Evolutionary conservation across 2,329 filamentous ascomycete species (phyloP).

Genomic region (Cordyceps tenuipes): DNA sequence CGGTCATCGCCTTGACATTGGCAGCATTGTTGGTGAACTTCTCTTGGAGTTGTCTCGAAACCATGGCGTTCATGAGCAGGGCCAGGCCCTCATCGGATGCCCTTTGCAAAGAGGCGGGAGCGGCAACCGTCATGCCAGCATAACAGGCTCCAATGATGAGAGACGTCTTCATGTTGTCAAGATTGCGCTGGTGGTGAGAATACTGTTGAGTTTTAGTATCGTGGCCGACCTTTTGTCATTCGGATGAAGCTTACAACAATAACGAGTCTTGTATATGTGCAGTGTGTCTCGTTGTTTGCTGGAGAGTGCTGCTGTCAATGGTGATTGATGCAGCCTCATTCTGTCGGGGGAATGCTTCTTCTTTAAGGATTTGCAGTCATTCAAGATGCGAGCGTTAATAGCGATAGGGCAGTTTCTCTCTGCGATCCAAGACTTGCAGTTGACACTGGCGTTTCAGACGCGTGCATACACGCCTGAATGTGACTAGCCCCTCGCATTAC

Average conservation of each 20-base stretch:
- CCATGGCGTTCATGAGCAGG: background rate
- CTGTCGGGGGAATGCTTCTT: background rate
- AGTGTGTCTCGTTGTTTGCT: background rate
- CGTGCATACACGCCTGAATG: background rate
- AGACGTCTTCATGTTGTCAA: background rate
- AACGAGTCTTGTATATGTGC: background rate
- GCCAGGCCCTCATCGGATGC: background rate
- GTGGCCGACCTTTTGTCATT: too few species aligned
- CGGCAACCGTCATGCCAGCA: conserved; percentile 3
- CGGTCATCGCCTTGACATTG: background rate
- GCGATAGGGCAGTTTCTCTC: background rate
- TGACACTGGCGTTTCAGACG: conserved; percentile 4
- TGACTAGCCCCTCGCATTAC: background rate
- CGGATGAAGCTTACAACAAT: too few species aligned
- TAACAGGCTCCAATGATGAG: background rate
- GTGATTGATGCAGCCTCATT: background rate
- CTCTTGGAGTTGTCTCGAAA: background rate
- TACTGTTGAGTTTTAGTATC: too few species aligned
- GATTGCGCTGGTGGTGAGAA: background rate
- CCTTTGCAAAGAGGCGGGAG: background rate
- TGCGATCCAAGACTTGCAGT: background rate
- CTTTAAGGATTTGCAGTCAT: background rate
- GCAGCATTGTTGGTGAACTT: background rate
- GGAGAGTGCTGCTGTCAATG: background rate
- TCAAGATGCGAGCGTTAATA: background rate